Conservation (phyloP, 2,329 filamentous ascomycete species). For the Grosmannia penicillata region DNA sequence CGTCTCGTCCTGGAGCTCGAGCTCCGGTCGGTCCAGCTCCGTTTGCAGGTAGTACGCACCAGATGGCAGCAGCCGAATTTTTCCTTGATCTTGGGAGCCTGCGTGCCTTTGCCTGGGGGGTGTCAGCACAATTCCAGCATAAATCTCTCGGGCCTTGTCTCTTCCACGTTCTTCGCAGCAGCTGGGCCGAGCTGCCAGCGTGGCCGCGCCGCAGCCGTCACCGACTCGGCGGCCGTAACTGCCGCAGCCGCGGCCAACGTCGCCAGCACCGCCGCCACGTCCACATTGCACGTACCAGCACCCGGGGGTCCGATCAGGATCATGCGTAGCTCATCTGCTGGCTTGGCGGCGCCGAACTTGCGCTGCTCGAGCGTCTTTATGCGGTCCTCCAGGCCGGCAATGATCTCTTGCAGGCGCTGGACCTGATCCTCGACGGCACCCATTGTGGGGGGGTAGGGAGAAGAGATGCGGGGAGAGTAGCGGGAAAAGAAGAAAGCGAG, state of each 20-base stretch:
- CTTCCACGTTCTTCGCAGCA: too few relatives aligned
- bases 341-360: conserved; percentile 35
- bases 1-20: too few relatives aligned
- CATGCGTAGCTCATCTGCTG: conserved; percentile 68
- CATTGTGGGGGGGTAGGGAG: conserved; percentile 40
- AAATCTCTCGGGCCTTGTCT: too few relatives aligned
- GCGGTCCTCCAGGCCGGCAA: conserved; percentile 71
- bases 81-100: conserved; percentile 96
- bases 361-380: conserved; percentile 73
- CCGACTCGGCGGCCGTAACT: too few relatives aligned
- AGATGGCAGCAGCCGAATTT: conserved; percentile 95
- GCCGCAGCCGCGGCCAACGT: too few relatives aligned
- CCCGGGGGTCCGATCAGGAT: conserved; percentile 95
- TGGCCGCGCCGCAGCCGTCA: too few relatives aligned
- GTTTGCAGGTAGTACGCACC: too few relatives aligned
- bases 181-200: too few relatives aligned
- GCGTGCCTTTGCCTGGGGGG: conserved; percentile 81
- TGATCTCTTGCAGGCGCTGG: conserved; percentile 69
- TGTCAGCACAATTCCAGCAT: too few relatives aligned
- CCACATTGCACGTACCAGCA: conserved; percentile 66
- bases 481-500: background rate
- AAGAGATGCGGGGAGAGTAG: background rate
- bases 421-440: conserved; percentile 77
- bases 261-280: too few relatives aligned
- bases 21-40: too few relatives aligned